These are phyloP conservation scores for Suhomyces taliae DNA, from an alignment of 1,139 yeast genomes.

Conservation along the genomic window DNA sequence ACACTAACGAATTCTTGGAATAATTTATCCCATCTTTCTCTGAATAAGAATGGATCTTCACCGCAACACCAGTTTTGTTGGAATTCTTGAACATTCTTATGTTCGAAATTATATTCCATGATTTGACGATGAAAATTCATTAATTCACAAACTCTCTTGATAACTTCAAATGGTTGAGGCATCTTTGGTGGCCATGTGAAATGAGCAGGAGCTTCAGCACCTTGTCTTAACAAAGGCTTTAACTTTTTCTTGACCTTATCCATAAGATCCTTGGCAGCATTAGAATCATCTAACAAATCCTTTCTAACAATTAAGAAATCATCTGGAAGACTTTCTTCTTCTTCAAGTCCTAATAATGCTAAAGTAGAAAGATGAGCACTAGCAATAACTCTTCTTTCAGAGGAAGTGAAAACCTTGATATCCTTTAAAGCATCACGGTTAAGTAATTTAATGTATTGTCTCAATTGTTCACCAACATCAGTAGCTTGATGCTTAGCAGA, in stretches of 20 bases:
- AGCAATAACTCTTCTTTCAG: slow-evolving; percentile 91
- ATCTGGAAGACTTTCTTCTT: slow-evolving; percentile 62
- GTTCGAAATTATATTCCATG: slow-evolving; percentile 77
- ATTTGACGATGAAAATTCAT: slow-evolving; percentile 90
- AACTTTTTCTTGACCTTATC: slow-evolving; percentile 96
- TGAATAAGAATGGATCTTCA: slow-evolving; percentile 86
- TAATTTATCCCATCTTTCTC: slow-evolving; percentile 96
- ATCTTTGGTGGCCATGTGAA: slow-evolving; percentile 98
- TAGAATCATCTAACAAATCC: slow-evolving; percentile 91
- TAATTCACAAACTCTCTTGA: slow-evolving; percentile 88
- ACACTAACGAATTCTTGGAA: slow-evolving; percentile 90
- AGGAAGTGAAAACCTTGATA: slow-evolving; percentile 84
- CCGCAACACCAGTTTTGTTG: slow-evolving; percentile 95
- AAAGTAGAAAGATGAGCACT: slow-evolving; percentile 88
- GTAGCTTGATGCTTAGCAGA: slow-evolving; percentile 93
- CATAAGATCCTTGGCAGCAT: slow-evolving; percentile 97
- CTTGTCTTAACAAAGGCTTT: slow-evolving; percentile 91
- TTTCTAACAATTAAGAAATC: slow-evolving; percentile 82
- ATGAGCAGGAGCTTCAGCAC: slow-evolving; percentile 97
- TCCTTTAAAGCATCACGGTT: slow-evolving; percentile 83
- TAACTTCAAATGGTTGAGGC: slow-evolving; percentile 95
- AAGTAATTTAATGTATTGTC: slow-evolving; percentile 85
- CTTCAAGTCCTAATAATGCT: slow-evolving; percentile 72
- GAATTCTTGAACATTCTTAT: slow-evolving; percentile 63
- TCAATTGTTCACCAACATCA: slow-evolving; percentile 92